Evolutionary conservation across 2,329 filamentous ascomycete species (phyloP).

Genomic region (Colletotrichum horii): DNA sequence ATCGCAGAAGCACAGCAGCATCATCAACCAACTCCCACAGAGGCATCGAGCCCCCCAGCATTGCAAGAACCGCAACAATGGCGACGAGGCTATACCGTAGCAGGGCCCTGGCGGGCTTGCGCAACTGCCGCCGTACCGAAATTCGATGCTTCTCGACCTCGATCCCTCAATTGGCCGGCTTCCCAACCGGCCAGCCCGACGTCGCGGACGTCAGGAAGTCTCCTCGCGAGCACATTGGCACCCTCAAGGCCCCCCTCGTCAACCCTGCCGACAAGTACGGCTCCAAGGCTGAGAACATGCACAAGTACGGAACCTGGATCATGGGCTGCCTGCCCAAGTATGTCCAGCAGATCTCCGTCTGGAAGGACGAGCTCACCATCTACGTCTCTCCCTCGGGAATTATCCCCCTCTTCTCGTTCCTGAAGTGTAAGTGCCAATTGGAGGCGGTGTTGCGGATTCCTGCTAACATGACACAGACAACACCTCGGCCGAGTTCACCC

Average conservation of each 20-base stretch:
- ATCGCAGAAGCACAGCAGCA: slow-evolving; percentile 20
- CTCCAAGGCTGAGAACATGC: slow-evolving; percentile 84
- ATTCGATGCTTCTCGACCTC: slow-evolving; percentile 25
- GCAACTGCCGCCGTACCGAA: slow-evolving; percentile 20
- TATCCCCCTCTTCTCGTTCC: slow-evolving; percentile 89
- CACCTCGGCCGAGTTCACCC: slow-evolving; percentile 95
- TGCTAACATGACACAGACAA: slow-evolving; percentile 65
- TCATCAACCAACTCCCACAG: slow-evolving; percentile 22
- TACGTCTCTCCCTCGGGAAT: slow-evolving; percentile 89
- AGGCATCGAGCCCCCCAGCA: slow-evolving; percentile 21
- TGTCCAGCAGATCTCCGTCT: slow-evolving; percentile 98
- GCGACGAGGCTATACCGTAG: slow-evolving; percentile 64
- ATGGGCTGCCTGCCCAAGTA: slow-evolving; percentile 98
- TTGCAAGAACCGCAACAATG: slow-evolving; percentile 48
- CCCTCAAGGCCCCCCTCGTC: slow-evolving; percentile 77
- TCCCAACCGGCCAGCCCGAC: slow-evolving; percentile 46
- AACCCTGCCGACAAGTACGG: slow-evolving; percentile 94
- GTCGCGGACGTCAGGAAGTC: slow-evolving; percentile 72
- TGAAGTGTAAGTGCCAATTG: slow-evolving; percentile 67
- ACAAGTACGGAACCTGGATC: slow-evolving; percentile 95
- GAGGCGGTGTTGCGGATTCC: not conserved
- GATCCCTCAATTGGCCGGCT: slow-evolving; percentile 24
- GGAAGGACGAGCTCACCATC: slow-evolving; percentile 98
- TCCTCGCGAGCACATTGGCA: slow-evolving; percentile 58
- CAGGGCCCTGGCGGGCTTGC: slow-evolving; percentile 51